Evolutionary conservation across 1,284 basidiomycete genomes (phyloP).

Genomic region (Termitomyces sp.): DNA sequence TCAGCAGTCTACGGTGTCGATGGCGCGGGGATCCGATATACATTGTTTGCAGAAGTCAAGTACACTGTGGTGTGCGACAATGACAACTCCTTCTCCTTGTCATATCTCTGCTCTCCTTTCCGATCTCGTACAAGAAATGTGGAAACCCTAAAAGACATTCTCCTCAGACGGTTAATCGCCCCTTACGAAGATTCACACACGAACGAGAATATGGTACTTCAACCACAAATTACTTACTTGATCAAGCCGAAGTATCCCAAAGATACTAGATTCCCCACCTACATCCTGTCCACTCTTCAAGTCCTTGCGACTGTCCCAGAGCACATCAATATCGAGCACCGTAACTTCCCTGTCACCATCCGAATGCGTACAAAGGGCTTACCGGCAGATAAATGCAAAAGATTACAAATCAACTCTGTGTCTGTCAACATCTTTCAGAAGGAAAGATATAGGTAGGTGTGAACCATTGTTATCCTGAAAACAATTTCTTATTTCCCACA

Average conservation of each 20-base stretch:
- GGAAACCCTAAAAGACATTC: slow-evolving; percentile 26
- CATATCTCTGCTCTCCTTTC: slow-evolving; percentile 44
- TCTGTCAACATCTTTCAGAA: slow-evolving; percentile 51
- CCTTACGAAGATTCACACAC: neutral
- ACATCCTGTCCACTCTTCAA: slow-evolving; percentile 56
- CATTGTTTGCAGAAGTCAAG: slow-evolving; percentile 62
- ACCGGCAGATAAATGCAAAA: slow-evolving; percentile 38
- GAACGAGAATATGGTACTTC: slow-evolving; percentile 31
- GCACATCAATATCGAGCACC: slow-evolving; percentile 40
- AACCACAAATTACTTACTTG: slow-evolving; percentile 42
- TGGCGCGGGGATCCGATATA: slow-evolving; percentile 54
- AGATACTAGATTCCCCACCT: slow-evolving; percentile 37
- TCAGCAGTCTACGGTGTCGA: slow-evolving; percentile 46
- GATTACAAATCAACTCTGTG: slow-evolving; percentile 51
- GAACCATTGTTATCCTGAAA: neutral
- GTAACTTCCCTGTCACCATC: slow-evolving; percentile 46
- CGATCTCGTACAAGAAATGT: slow-evolving; percentile 33
- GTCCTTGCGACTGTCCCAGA: slow-evolving; percentile 58
- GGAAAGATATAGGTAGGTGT: slow-evolving; percentile 58
- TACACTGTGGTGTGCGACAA: slow-evolving; percentile 42
- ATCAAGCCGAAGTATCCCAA: slow-evolving; percentile 32
- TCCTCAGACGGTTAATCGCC: neutral
- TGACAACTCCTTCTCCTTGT: slow-evolving; percentile 36
- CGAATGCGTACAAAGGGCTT: slow-evolving; percentile 56
- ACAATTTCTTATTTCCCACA: neutral